Conservation (phyloP, 1,139 yeast species). For the Pichia sp. region DNA sequence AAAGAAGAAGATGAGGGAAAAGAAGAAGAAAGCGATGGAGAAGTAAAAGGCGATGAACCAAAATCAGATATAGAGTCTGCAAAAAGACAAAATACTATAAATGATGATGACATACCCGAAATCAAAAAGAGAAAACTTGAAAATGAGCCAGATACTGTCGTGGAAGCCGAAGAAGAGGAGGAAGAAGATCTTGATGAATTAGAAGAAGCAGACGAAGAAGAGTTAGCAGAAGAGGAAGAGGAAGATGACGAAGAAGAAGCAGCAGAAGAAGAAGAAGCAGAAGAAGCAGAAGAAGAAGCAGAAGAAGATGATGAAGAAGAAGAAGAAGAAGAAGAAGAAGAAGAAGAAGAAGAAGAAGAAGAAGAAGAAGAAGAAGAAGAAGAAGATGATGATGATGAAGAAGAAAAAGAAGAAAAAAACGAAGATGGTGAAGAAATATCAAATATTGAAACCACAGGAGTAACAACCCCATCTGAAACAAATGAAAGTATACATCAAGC, state of each 20-base stretch:
- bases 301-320: slow-evolving; percentile 5
- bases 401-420: slow-evolving; percentile 8
- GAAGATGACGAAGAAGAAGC: slow-evolving; percentile 20
- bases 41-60: slow-evolving; percentile 12
- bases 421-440: slow-evolving; percentile 3
- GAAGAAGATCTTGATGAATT: slow-evolving; percentile 19
- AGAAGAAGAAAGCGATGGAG: background rate
- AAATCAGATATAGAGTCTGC: slow-evolving; percentile 15
- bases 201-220: slow-evolving; percentile 35
- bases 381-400: slow-evolving; percentile 10
- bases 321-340: slow-evolving; percentile 10
- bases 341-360: slow-evolving; percentile 11
- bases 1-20: slow-evolving; percentile 9
- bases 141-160: slow-evolving; percentile 23
- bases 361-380: slow-evolving; percentile 14
- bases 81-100: slow-evolving; percentile 19
- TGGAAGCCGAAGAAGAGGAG: slow-evolving; percentile 3
- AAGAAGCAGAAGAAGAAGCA: slow-evolving; percentile 15
- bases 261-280: slow-evolving; percentile 8
- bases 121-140: slow-evolving; percentile 27
- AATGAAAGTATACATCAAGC: background rate
- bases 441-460: background rate
- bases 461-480: background rate
- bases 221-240: slow-evolving; percentile 33
- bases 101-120: slow-evolving; percentile 22